Conservation (phyloP, 257 asterid species). For the Apocynum venetum region DNA sequence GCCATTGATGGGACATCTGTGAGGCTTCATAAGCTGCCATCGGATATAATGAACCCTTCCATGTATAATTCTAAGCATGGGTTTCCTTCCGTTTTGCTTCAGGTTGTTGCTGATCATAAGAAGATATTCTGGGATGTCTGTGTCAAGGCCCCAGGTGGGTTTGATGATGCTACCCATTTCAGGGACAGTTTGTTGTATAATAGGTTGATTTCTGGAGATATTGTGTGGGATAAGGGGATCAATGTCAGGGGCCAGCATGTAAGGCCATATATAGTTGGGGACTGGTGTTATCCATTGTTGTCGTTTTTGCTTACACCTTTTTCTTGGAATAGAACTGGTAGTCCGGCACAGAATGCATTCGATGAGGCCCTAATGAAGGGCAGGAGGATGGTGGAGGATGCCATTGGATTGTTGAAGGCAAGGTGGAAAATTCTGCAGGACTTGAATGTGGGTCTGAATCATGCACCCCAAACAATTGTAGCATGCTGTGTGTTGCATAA, state of each 20-base stretch:
- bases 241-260: slow-evolving; percentile 79
- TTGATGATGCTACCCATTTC: slow-evolving; percentile 84
- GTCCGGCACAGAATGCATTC: slow-evolving; percentile 72
- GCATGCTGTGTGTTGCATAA: slow-evolving; percentile 98
- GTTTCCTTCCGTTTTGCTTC: slow-evolving; percentile 69
- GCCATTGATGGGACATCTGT: slow-evolving; percentile 82
- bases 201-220: slow-evolving; percentile 66
- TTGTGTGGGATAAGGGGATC: slow-evolving; percentile 79
- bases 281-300: slow-evolving; percentile 78
- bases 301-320: slow-evolving; percentile 84
- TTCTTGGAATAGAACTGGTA: slow-evolving; percentile 61
- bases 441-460: slow-evolving; percentile 84
- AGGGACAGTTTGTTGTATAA: slow-evolving; percentile 83
- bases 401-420: slow-evolving; percentile 87
- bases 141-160: slow-evolving; percentile 93
- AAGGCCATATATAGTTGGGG: slow-evolving; percentile 90
- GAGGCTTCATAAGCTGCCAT: slow-evolving; percentile 53
- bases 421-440: slow-evolving; percentile 96
- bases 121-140: slow-evolving; percentile 97
- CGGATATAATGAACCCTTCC: slow-evolving; percentile 47
- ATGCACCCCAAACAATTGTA: slow-evolving; percentile 88
- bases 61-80: slow-evolving; percentile 62
- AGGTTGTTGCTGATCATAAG: slow-evolving; percentile 92
- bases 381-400: slow-evolving; percentile 78
- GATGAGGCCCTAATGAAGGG: slow-evolving; percentile 86